phyloP scores from a whole-genome alignment of 23 red algal species.

The Agarophyton chilense region DNA sequence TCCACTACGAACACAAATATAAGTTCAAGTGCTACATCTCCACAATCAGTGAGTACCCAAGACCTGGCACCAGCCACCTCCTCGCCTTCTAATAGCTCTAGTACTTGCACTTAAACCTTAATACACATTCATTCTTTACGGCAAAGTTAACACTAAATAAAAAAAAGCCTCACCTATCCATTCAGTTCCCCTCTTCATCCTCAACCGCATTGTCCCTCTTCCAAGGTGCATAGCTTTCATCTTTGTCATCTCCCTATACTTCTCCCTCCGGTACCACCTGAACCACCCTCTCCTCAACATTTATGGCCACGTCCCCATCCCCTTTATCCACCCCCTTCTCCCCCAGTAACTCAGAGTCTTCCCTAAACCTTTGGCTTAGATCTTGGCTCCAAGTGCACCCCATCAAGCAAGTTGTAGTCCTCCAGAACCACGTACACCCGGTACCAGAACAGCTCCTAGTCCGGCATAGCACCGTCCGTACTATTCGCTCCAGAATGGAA shows the following conservation, averaged over 20 bases:
- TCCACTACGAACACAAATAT: background rate
- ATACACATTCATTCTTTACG: no score
- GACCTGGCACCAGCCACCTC: background rate
- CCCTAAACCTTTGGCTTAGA: background rate
- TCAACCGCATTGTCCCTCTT: no score
- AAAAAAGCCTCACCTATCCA: no score
- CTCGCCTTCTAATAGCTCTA: background rate
- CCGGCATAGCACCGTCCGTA: background rate
- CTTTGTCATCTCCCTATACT: background rate
- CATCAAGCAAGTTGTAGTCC: background rate
- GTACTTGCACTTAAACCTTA: no score
- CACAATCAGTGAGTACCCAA: background rate
- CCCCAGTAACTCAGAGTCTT: background rate
- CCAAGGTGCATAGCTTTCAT: no score
- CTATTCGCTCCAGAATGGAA: background rate
- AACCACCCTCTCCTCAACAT: background rate
- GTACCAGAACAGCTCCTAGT: background rate
- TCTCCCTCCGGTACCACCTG: background rate
- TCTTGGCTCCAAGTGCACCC: background rate
- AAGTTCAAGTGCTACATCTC: no score
- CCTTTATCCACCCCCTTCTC: background rate
- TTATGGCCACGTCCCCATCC: background rate
- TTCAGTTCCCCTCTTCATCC: no score
- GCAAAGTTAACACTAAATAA: no score
- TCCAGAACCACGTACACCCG: background rate